These are phyloP conservation scores for Neonectria sp. DNA, from an alignment of 2,329 filamentous ascomycete genomes.

Conservation along the genomic window DNA sequence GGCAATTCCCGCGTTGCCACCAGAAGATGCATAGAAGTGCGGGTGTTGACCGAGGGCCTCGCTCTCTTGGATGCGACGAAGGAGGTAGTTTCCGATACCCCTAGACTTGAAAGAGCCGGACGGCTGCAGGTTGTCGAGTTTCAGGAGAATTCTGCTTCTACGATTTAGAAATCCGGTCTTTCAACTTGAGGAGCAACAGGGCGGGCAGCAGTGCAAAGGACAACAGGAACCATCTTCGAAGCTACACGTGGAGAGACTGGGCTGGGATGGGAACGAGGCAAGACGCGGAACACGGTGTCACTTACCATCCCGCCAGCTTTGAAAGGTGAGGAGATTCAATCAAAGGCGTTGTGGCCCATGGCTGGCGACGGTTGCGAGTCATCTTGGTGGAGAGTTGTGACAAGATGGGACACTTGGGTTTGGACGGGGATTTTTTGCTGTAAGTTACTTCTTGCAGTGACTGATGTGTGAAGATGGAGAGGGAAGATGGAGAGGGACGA, in stretches of 20 bases:
- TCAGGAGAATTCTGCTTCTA: constrained; percentile 81
- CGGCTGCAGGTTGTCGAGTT: constrained; percentile 86
- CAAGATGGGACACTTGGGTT: neutral
- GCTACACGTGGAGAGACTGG: neutral
- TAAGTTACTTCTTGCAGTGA: neutral
- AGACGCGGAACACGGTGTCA: constrained; percentile 21
- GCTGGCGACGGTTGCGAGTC: constrained; percentile 37
- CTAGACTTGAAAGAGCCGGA: constrained; percentile 88
- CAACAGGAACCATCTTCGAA: neutral
- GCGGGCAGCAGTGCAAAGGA: neutral
- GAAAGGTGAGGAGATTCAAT: constrained; percentile 64
- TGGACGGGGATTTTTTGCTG: neutral
- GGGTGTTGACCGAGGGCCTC: constrained; percentile 27
- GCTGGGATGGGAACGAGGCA: neutral
- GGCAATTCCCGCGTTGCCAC: constrained; percentile 86
- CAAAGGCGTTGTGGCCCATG: constrained; percentile 37
- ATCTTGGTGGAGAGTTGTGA: constrained; percentile 16
- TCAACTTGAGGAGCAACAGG: neutral
- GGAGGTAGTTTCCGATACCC: constrained; percentile 81
- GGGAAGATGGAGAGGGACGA: neutral
- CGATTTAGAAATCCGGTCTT: constrained; percentile 36
- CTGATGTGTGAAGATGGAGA: neutral
- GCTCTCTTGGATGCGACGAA: constrained; percentile 57
- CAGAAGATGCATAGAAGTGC: constrained; percentile 82
- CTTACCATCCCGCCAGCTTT: constrained; percentile 77